These are phyloP conservation scores for Citrullus amarus DNA, from an alignment of 306 rosid species.

Conservation along the genomic window DNA sequence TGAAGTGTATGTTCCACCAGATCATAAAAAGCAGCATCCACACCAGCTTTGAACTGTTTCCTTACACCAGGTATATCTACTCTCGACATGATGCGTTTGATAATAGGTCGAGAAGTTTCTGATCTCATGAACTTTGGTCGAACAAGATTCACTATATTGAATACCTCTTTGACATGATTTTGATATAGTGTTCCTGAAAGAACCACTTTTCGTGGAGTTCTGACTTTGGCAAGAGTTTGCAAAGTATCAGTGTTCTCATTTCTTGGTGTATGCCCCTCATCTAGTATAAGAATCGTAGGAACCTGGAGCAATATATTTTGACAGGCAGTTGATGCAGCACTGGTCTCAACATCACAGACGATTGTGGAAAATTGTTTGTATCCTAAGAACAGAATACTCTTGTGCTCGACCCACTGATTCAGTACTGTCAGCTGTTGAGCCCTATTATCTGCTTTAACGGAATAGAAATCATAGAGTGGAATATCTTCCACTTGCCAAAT, in stretches of 20 bases:
- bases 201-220: conserved; percentile 75
- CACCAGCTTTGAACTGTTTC: conserved; percentile 32
- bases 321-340: conserved; percentile 29
- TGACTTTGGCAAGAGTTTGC: conserved; percentile 64
- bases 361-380: conserved; percentile 82
- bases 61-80: conserved; percentile 40
- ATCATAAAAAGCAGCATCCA: conserved; percentile 39
- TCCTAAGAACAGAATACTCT: conserved; percentile 83
- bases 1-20: conserved; percentile 71
- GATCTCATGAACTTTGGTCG: conserved; percentile 62
- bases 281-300: conserved; percentile 75
- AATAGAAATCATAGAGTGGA: conserved; percentile 64
- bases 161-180: conserved; percentile 85
- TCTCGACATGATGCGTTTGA: conserved; percentile 60
- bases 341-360: conserved; percentile 41
- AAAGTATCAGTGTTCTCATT: conserved; percentile 78
- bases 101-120: conserved; percentile 55
- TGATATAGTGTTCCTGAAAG: conserved; percentile 92
- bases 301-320: conserved; percentile 54
- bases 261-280: conserved; percentile 96
- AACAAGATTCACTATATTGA: conserved; percentile 69
- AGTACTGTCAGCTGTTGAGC: conserved; percentile 58
- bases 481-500: conserved; percentile 89
- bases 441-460: conserved; percentile 68
- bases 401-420: conserved; percentile 56